A percentile compares a stretch with the other conserved stretches of the same genome.
Conservation (phyloP, 176 grass and related monocot genomes). For the Tillandsia leiboldiana region DNA sequence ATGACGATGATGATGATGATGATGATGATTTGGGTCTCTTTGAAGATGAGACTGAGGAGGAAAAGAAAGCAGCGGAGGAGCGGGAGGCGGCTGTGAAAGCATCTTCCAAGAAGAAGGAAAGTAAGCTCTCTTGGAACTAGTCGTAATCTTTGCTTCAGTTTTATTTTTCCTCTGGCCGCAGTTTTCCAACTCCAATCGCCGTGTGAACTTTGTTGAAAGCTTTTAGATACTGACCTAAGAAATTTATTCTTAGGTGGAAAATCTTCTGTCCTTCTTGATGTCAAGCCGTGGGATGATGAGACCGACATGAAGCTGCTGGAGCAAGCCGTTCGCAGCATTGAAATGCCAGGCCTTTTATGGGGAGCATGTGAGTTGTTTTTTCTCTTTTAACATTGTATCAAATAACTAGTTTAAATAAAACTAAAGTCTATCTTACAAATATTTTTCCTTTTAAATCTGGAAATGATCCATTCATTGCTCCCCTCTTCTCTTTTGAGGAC, state of each 20-base stretch:
- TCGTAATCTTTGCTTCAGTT: background rate
- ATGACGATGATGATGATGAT: slow-evolving; percentile 23
- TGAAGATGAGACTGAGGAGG: slow-evolving; percentile 65
- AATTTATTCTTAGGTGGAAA: slow-evolving; percentile 52
- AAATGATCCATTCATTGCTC: too few relatives aligned
- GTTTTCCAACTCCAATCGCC: background rate
- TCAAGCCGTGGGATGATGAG: slow-evolving; percentile 97
- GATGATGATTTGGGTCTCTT: slow-evolving; percentile 69
- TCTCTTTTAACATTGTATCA: background rate
- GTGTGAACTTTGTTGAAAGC: background rate
- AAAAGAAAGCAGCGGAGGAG: slow-evolving; percentile 51
- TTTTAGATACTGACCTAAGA: background rate
- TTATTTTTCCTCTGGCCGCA: background rate
- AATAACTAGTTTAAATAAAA: too few relatives aligned
- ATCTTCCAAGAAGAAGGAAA: slow-evolving; percentile 76
- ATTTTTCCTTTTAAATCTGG: too few relatives aligned
- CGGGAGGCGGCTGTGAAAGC: slow-evolving; percentile 41
- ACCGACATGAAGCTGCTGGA: slow-evolving; percentile 96
- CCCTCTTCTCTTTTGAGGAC: too few relatives aligned
- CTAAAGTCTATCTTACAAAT: too few relatives aligned
- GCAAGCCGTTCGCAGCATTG: slow-evolving; percentile 69
- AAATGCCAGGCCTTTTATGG: slow-evolving; percentile 78
- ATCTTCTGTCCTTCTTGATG: slow-evolving; percentile 80
- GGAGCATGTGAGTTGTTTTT: slow-evolving; percentile 59
- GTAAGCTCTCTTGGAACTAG: slow-evolving; percentile 20